phyloP scores from a whole-genome alignment of 495 filamentous ascomycete species.

The Penicillium taxi region DNA sequence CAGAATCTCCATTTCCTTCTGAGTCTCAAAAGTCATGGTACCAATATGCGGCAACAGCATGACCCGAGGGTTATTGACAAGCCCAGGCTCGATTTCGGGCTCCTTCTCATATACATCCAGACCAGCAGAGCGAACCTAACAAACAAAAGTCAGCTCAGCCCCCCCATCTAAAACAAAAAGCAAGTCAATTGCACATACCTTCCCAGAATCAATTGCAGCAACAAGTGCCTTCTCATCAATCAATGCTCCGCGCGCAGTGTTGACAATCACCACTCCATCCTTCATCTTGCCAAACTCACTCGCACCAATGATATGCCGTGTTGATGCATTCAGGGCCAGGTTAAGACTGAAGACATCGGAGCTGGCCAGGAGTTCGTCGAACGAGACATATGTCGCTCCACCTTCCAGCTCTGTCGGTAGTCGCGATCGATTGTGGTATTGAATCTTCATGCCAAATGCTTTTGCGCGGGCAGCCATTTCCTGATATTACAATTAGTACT shows the following conservation, averaged over 20 bases:
- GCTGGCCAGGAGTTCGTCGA: constrained; percentile 57
- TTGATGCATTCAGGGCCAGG: constrained; percentile 57
- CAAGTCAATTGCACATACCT: constrained; percentile 37
- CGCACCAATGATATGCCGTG: constrained; percentile 61
- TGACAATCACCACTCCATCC: constrained; percentile 69
- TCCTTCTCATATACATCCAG: constrained; percentile 79
- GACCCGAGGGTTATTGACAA: constrained; percentile 60
- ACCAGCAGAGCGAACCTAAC: constrained; percentile 47
- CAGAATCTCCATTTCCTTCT: constrained; percentile 72
- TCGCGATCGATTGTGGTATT: constrained; percentile 61
- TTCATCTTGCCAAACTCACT: constrained; percentile 65
- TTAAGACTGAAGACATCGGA: constrained; percentile 75
- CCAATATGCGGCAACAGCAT: constrained; percentile 79
- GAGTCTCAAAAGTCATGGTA: constrained; percentile 56
- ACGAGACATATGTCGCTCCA: constrained; percentile 60
- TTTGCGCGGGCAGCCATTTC: constrained; percentile 63
- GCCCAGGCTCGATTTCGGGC: constrained; percentile 60
- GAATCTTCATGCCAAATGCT: constrained; percentile 62
- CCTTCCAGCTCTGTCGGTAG: constrained; percentile 43
- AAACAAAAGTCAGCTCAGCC: constrained; percentile 1
- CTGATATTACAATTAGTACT: constrained; percentile 18
- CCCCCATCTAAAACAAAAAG: constrained; percentile 9
- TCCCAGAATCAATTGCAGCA: constrained; percentile 56
- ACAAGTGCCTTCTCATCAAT: constrained; percentile 74
- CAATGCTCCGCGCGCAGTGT: constrained; percentile 72